Percentiles rank a stretch among this genome's conserved stretches.
Evolutionary conservation across 768 basidiomycete species (phyloP).

Genomic region (Leccinellum luteum): DNA sequence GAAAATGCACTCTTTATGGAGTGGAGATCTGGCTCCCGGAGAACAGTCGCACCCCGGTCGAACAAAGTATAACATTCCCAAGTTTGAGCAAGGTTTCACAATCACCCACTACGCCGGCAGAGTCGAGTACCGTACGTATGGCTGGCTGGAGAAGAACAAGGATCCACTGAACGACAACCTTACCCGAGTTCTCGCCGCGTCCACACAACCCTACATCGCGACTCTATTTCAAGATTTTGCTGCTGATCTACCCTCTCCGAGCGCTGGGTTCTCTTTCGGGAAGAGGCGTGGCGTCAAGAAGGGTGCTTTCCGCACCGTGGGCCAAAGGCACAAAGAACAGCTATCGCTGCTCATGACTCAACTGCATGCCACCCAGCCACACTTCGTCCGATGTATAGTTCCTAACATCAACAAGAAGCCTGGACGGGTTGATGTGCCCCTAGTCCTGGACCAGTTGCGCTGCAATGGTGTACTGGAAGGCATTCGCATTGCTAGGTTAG

Average conservation of each 20-base stretch:
- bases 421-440: conserved; percentile 85
- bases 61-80: conserved; percentile 78
- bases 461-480: conserved; percentile 99
- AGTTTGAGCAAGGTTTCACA: conserved; percentile 93
- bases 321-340: conserved; percentile 94
- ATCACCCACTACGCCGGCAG: conserved; percentile 95
- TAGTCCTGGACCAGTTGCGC: conserved; percentile 92
- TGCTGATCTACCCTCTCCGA: conserved; percentile 42
- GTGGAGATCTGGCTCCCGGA: conserved; percentile 35
- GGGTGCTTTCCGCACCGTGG: conserved; percentile 95
- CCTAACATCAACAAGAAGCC: conserved; percentile 92
- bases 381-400: conserved; percentile 98
- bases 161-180: conserved; percentile 97
- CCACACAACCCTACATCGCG: conserved; percentile 79
- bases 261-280: conserved; percentile 37
- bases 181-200: conserved; percentile 80
- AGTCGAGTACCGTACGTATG: conserved; percentile 93
- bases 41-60: conserved; percentile 69
- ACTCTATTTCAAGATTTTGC: conserved; percentile 80
- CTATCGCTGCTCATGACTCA: conserved; percentile 88
- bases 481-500: conserved; percentile 94
- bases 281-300: conserved; percentile 85
- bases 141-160: conserved; percentile 99
- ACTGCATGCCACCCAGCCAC: conserved; percentile 90
- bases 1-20: conserved; percentile 84